phyloP scores from a whole-genome alignment of 1,284 basidiomycete genomes.

The Moniliella sp. region DNA sequence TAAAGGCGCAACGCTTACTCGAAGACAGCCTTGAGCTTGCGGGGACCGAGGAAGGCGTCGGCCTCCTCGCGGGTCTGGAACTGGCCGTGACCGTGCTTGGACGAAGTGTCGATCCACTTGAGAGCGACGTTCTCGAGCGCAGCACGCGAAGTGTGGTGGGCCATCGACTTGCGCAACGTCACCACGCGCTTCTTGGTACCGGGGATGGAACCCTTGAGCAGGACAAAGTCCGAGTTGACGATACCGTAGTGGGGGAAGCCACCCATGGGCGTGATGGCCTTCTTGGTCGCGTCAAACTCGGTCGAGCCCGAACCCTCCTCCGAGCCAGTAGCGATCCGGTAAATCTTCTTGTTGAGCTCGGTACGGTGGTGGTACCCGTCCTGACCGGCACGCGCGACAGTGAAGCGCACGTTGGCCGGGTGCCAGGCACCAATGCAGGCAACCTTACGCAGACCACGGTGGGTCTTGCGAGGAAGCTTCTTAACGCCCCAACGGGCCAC shows the following conservation, averaged over 20 bases:
- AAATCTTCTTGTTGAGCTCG: slow-evolving; percentile 71
- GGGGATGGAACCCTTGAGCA: slow-evolving; percentile 54
- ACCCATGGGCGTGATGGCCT: slow-evolving; percentile 90
- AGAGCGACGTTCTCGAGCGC: slow-evolving; percentile 80
- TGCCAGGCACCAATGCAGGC: slow-evolving; percentile 99
- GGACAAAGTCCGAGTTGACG: slow-evolving; percentile 91
- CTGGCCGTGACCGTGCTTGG: slow-evolving; percentile 66
- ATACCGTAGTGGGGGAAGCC: slow-evolving; percentile 98
- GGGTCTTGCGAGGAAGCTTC: slow-evolving; percentile 93
- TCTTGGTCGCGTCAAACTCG: slow-evolving; percentile 40
- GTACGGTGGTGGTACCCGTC: slow-evolving; percentile 97
- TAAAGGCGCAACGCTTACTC: too few species aligned
- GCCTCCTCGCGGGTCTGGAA: slow-evolving; percentile 95
- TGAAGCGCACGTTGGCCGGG: slow-evolving; percentile 98
- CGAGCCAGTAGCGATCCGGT: slow-evolving; percentile 66
- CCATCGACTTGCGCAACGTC: slow-evolving; percentile 40
- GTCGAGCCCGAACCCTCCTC: slow-evolving; percentile 74
- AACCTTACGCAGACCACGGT: slow-evolving; percentile 88
- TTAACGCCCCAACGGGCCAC: slow-evolving; percentile 98
- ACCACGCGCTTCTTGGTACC: slow-evolving; percentile 95
- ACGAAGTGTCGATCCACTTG: slow-evolving; percentile 95
- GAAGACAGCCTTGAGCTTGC: slow-evolving; percentile 12
- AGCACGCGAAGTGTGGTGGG: slow-evolving; percentile 28
- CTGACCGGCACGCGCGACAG: slow-evolving; percentile 96
- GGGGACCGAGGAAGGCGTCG: slow-evolving; percentile 68